phyloP scores from a whole-genome alignment of 768 basidiomycete genomes.

The Mrakia blollopis region DNA sequence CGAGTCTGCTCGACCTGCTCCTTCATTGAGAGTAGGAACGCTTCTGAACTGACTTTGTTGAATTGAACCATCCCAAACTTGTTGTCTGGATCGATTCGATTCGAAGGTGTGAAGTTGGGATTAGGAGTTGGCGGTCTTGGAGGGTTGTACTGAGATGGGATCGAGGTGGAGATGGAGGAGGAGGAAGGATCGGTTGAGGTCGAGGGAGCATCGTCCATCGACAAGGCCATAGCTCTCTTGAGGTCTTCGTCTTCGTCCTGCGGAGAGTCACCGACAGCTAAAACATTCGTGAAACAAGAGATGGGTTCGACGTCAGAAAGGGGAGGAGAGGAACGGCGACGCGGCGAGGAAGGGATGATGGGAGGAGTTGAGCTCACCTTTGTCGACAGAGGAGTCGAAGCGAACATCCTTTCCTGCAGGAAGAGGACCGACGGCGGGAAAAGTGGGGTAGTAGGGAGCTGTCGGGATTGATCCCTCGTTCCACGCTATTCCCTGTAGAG shows the following conservation, averaged over 20 bases:
- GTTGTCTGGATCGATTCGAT: neutral
- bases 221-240: neutral
- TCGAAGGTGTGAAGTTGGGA: neutral
- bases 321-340: neutral
- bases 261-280: neutral
- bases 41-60: neutral
- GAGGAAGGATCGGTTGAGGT: neutral
- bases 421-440: neutral
- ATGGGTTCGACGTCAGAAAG: neutral
- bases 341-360: neutral
- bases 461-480: neutral
- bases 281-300: neutral
- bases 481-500: neutral
- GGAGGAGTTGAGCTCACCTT: slow-evolving; percentile 1
- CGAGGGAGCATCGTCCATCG: neutral
- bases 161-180: neutral
- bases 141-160: neutral
- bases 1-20: neutral
- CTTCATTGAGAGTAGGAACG: too few species aligned
- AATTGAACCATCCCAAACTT: neutral
- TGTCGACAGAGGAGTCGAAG: neutral
- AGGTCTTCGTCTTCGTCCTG: neutral
- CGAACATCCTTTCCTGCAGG: neutral
- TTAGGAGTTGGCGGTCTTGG: neutral
- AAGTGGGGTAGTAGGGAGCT: neutral